These are phyloP conservation scores for Botryotinia calthae DNA, from an alignment of 2,329 filamentous ascomycete genomes.

Conservation along the genomic window DNA sequence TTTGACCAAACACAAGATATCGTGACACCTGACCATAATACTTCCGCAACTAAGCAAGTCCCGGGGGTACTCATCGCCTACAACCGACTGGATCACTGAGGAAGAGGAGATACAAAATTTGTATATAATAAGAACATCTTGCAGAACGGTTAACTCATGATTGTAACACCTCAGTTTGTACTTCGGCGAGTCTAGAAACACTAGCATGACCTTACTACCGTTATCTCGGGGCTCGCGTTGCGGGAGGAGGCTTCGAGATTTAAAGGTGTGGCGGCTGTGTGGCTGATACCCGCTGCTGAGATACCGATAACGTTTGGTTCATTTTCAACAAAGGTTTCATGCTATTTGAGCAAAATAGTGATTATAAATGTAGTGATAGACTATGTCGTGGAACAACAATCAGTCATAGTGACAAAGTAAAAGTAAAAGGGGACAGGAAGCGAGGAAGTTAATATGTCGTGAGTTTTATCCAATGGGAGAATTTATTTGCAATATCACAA, in stretches of 20 bases:
- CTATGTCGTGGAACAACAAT: background rate
- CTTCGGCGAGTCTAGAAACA: background rate
- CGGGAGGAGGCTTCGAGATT: background rate
- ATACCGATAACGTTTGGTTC: background rate
- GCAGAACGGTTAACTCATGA: background rate
- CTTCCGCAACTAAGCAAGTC: background rate
- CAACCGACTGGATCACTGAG: too few relatives aligned
- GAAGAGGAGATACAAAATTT: background rate
- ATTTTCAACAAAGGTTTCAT: background rate
- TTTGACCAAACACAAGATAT: background rate
- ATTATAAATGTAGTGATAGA: background rate
- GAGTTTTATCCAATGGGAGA: background rate
- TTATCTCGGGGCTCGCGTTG: background rate
- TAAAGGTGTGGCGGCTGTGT: background rate
- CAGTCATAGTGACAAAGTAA: constrained; percentile 9
- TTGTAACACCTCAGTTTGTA: background rate
- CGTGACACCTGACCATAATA: background rate
- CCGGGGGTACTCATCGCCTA: background rate
- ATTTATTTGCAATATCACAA: background rate
- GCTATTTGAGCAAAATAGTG: background rate
- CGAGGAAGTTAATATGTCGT: constrained; percentile 1
- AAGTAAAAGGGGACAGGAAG: constrained; percentile 16
- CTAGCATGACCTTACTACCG: background rate
- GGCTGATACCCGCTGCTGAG: background rate
- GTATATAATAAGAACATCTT: background rate